Percentiles rank a stretch among this genome's conserved stretches.
Evolutionary conservation across 2,329 filamentous ascomycete genomes (phyloP).

Genomic region (Fonsecaea nubica): DNA sequence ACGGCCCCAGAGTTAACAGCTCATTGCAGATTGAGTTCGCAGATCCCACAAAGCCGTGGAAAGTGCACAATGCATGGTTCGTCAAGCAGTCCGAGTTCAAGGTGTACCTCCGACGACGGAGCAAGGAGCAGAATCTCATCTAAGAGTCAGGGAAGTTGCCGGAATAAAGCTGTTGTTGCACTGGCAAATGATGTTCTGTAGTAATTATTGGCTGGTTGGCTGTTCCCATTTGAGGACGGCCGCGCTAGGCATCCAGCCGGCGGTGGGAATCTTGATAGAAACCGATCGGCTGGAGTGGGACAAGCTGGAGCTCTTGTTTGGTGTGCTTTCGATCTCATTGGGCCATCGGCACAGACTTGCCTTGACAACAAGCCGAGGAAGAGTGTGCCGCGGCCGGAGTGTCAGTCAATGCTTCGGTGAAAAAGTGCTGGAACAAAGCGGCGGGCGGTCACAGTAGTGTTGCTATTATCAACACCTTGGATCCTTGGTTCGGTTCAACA

Average conservation of each 20-base stretch:
- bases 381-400: neutral
- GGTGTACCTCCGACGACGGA: conserved; percentile 17
- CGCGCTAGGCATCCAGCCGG: neutral
- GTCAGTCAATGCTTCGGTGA: neutral
- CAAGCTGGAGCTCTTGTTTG: neutral
- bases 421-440: neutral
- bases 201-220: neutral
- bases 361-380: neutral
- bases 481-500: neutral
- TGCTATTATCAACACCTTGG: neutral
- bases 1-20: neutral
- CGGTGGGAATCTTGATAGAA: neutral
- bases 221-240: neutral
- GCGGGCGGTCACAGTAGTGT: neutral
- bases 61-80: conserved; percentile 36
- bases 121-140: neutral
- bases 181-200: neutral
- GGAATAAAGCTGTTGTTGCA: neutral
- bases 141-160: neutral
- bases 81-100: conserved; percentile 34
- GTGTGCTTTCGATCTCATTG: too few species aligned
- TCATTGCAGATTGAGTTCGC: conserved; percentile 27
- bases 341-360: neutral
- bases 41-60: conserved; percentile 28
- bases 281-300: neutral